phyloP scores from a whole-genome alignment of 495 filamentous ascomycete genomes.

The Sphaerosporella brunnea region DNA sequence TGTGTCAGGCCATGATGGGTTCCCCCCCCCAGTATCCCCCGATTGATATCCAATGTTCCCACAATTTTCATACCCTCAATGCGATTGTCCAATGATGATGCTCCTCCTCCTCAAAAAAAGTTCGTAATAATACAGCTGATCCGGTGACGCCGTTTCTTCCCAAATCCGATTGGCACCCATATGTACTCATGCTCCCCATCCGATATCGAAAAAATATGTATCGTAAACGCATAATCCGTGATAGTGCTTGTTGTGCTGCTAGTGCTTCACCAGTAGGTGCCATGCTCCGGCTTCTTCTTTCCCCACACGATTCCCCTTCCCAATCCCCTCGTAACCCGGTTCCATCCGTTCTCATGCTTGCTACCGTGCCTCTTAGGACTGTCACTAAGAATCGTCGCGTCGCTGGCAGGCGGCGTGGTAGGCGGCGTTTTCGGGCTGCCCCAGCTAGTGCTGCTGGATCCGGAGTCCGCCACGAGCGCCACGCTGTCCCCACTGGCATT shows the following conservation, averaged over 20 bases:
- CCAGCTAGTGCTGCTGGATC: slow-evolving; percentile 33
- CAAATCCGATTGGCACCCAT: background rate
- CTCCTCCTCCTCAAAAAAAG: background rate
- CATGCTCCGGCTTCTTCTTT: slow-evolving; percentile 16
- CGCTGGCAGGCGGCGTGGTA: slow-evolving; percentile 57
- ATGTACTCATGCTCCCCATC: too few relatives aligned
- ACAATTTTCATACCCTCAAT: background rate
- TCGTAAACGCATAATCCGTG: background rate
- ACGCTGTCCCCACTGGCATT: slow-evolving; percentile 35
- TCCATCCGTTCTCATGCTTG: slow-evolving; percentile 43
- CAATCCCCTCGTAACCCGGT: slow-evolving; percentile 66
- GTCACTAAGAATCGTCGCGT: slow-evolving; percentile 38
- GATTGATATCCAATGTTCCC: background rate
- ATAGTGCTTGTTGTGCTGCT: background rate
- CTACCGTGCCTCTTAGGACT: slow-evolving; percentile 29
- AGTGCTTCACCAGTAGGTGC: slow-evolving; percentile 2
- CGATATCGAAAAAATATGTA: background rate
- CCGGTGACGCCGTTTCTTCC: background rate
- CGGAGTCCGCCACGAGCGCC: slow-evolving; percentile 27
- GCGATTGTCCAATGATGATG: background rate
- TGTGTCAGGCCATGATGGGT: background rate
- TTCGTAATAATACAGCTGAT: background rate
- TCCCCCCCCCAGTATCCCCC: too few relatives aligned
- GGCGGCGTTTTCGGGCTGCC: slow-evolving; percentile 77
- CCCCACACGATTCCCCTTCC: slow-evolving; percentile 20